Conservation (phyloP, 495 filamentous ascomycete species). For the Neurospora sp. region DNA sequence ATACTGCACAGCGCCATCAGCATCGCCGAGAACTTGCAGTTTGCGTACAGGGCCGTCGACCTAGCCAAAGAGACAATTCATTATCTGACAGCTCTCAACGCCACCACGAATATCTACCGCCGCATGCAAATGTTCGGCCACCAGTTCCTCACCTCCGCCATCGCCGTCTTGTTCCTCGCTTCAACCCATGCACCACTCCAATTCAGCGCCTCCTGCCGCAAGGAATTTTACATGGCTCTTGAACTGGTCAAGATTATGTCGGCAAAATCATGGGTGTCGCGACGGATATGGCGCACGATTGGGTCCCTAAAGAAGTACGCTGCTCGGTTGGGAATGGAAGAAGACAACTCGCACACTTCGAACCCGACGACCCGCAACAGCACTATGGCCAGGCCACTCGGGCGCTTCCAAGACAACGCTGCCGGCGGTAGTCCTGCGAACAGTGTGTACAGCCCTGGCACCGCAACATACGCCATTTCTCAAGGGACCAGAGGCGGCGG, state of each 20-base stretch:
- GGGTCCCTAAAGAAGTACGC: constrained; percentile 69
- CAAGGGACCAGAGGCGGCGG: background rate
- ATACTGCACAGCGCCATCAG: constrained; percentile 67
- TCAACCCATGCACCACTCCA: constrained; percentile 71
- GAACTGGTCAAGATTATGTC: constrained; percentile 74
- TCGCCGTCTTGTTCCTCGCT: constrained; percentile 75
- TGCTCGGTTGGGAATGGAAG: constrained; percentile 62
- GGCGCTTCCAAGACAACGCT: background rate
- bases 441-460: background rate
- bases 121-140: constrained; percentile 76
- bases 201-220: constrained; percentile 63
- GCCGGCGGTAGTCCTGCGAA: background rate
- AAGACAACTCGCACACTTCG: constrained; percentile 8
- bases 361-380: background rate
- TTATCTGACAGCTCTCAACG: constrained; percentile 63
- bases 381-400: background rate
- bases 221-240: constrained; percentile 79
- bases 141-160: constrained; percentile 72
- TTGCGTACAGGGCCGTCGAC: constrained; percentile 62
- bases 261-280: constrained; percentile 66
- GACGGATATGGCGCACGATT: constrained; percentile 75
- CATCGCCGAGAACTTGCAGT: constrained; percentile 58
- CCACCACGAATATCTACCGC: constrained; percentile 71
- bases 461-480: background rate
- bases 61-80: constrained; percentile 74